Evolutionary conservation across 495 filamentous ascomycete species (phyloP), one percentile per base, ranked within the genome.

Genomic region (Paragyromitra xinjiangensis): DNA sequence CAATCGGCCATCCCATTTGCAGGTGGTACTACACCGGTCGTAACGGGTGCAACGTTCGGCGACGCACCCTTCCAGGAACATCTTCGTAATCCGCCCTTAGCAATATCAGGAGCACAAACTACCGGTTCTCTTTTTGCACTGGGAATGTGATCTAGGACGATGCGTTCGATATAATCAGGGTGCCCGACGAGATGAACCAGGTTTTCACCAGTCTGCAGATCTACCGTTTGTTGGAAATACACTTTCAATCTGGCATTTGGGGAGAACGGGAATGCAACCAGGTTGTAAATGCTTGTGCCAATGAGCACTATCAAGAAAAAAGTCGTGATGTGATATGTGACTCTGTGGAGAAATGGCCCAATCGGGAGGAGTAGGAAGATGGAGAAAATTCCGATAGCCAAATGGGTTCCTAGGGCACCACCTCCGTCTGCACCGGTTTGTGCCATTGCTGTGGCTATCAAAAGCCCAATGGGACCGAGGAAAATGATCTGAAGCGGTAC

Each of bases 261-360:
- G 0, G 93, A 93, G 85, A 98, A 98, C 0, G 95, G 95, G 83
- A 97, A 97, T 6, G 92, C 94, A 26, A 86, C 84, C 11, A 97
- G 88, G 82, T 95, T 97, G 86, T 96, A 98, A 79, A 95, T 89
- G 40, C 94, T 83, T 12, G 94, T 97, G 37, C 87, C 92, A 51
- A 89, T 74, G 73, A 94, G 92, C 39, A 98, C 85, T 8, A 91
- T 82, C 59, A 97, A 86, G 24, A 97, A 81, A 77, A 95, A 89
- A 0, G 90, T 82, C 3, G 95, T 94, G 44, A 98, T 85, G 72
- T 96, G 93, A 79, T 92, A 91, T 11, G 90, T 93, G 78, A 93
- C 89, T 40, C 95, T 91, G 83, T 98, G 95, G 24, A 97, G 88
- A 79, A 94, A 97, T 0, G 95, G 95, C 0, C 90, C 86, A 14